Base-by-base conservation (phyloP, 73 alveolate species). In the Paramecium sonneborni region DNA sequence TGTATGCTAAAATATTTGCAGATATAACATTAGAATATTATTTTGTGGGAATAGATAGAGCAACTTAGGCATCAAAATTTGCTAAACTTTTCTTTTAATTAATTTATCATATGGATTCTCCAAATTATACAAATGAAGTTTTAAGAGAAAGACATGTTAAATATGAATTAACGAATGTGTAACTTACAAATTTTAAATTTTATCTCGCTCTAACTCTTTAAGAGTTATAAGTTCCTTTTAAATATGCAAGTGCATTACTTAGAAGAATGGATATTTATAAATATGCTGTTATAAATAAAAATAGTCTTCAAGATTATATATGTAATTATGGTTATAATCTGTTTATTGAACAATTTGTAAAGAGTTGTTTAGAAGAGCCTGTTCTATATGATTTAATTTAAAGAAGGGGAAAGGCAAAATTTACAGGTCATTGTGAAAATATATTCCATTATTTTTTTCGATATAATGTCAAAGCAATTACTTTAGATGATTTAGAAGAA, bases 191-290 rank as follows among this genome's bases (percentile, higher is more conserved):
- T 43, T 79, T 79, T 26, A 79, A 79, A 46, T 79, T 79, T 39
- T 46, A 79, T 43, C 90, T 79, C 37, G 7, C 56, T 23, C 14
- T 23, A 79, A 79, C 90, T 39, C 23, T 79, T 2, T 26, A 38
- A 41, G 30, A 79, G 41, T 79, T 43, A 46, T 28, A 34, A 43
- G 55, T 79, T 38, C 69, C 69, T 4, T 79, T 79, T 46, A 79
- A 79, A 46, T 44, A 43, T 79, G 55, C 39, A 1, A 39, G 76
- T 23, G 34, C 35, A 2, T 39, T 46, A 6, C 43, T 79, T 8
- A 79, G 90, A 43, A 79, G 90, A 79, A 79, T 79, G 90, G 90
- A 79, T 43, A 46, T 79, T 0, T 79, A 43, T 18, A 79, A 79
- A 44, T 46, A 79, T 43, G 69, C 90, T 23, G 10, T 79, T 1